Evolutionary conservation across 768 basidiomycete genomes (phyloP).

Genomic region (Mycena galericulata): DNA sequence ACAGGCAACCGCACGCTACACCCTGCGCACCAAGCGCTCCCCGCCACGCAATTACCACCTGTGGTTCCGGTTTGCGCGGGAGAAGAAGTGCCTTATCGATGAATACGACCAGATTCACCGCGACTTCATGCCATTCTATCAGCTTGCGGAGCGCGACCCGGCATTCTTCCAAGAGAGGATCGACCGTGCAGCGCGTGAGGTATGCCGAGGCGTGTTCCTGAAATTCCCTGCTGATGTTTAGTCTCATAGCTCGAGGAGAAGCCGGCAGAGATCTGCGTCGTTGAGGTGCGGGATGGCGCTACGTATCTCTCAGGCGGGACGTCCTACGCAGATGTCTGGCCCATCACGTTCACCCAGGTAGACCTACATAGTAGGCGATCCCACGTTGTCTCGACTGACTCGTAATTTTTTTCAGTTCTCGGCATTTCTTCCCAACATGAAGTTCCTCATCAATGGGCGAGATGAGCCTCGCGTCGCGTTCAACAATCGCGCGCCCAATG

Average conservation of each 20-base stretch:
- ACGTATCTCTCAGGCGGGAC: background rate
- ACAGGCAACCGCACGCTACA: slow-evolving; percentile 19
- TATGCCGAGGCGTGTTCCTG: background rate
- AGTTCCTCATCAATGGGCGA: slow-evolving; percentile 15
- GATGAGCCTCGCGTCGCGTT: slow-evolving; percentile 25
- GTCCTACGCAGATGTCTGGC: background rate
- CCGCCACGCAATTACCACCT: slow-evolving; percentile 10
- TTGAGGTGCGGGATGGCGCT: slow-evolving; percentile 1
- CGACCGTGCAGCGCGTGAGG: background rate
- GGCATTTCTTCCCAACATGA: slow-evolving; percentile 5
- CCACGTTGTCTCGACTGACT: too few species aligned
- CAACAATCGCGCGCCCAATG: slow-evolving; percentile 1
- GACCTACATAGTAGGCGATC: too few species aligned
- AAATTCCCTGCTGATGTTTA: too few species aligned
- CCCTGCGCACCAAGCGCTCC: slow-evolving; percentile 4
- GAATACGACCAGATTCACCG: slow-evolving; percentile 26
- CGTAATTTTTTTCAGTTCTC: slow-evolving; percentile 12
- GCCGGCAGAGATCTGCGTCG: background rate
- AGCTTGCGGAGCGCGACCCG: slow-evolving; percentile 5
- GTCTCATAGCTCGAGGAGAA: background rate
- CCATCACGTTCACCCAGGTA: slow-evolving; percentile 1
- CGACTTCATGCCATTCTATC: slow-evolving; percentile 24
- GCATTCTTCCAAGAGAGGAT: slow-evolving; percentile 8
- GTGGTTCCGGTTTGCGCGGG: slow-evolving; percentile 21
- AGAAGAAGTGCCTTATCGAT: slow-evolving; percentile 24